Base-by-base conservation (phyloP, 1,284 basidiomycete species). In the Tetrapyrgos nigripes region DNA sequence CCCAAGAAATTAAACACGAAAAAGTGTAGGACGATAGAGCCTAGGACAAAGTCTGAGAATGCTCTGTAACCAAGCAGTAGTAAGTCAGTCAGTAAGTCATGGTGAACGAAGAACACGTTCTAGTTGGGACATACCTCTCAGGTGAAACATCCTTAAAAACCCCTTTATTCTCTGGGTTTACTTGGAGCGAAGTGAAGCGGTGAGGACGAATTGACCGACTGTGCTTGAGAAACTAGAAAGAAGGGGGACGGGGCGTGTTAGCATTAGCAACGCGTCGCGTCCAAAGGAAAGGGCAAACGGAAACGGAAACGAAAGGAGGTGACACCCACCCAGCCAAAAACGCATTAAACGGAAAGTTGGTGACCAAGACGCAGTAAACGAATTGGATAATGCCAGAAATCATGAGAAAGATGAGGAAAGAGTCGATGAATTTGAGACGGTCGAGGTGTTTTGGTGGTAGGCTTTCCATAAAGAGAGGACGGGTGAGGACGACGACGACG, bases 311-410 rank as follows among this genome's bases (percentile, higher is more conserved):
- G 14, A 3, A 29, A 24, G 51, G 21, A n/a, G 45, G 24, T 28
- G 40, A 37, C 21, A 68, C 92, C 66, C 77, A 98, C 96, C 96
- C 95, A 66, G 95, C 91, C 60, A 98, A 77, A 78, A 98, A 99
- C 33, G 96, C 94, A 69, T 98, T 98, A 83, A 97, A 98, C 17
- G 97, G 97, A 75, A 91, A 99, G 78, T 91, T 92, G 57, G 96
- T 95, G 64, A 99, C 82, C 63, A 95, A 81, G 31, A 97, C 75
- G 75, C 97, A 95, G 79, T 99, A 98, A 17, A 86, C 77, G 75
- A 99, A 98, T 74, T 98, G 96, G 43, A 89, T 74, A 62, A 97
- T 83, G 65, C 97, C 97, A 2, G 93, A 92, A 46, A 97, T 80
- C 79, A 98, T 89, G 69, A 98, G 85, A 82, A 98, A 98, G 60